Percentiles rank a stretch among this genome's conserved stretches.
phyloP scores from a whole-genome alignment of 371 early-diverging fungal species.

The Chytridium lagenaria region DNA sequence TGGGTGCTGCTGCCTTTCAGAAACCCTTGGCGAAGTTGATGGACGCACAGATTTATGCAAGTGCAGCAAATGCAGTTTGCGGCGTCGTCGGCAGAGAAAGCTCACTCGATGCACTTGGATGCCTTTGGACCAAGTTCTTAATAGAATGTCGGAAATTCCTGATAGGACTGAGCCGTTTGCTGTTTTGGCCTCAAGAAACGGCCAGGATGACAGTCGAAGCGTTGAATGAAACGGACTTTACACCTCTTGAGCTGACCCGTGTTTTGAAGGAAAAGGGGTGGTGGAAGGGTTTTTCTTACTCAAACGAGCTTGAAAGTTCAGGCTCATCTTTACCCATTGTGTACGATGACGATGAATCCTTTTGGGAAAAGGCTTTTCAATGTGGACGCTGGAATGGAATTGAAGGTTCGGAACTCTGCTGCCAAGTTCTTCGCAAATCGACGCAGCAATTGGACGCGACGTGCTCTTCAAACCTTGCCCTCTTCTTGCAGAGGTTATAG shows the following conservation, averaged over 20 bases:
- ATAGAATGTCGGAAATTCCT: neutral
- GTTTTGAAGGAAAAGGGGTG: neutral
- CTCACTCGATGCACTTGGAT: neutral
- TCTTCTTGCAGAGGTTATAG: neutral
- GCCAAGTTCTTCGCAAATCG: too few relatives aligned
- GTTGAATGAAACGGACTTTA: neutral
- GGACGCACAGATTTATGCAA: too few relatives aligned
- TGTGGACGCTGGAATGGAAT: slow-evolving; percentile 2
- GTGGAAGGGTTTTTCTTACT: slow-evolving; percentile 11
- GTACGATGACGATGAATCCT: neutral
- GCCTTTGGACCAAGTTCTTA: neutral
- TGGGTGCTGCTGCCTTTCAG: neutral
- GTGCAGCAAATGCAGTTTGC: too few relatives aligned
- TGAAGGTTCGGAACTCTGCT: too few relatives aligned
- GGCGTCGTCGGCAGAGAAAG: neutral
- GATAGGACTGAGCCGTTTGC: neutral
- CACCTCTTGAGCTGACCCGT: neutral
- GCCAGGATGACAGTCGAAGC: neutral
- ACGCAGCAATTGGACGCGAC: neutral
- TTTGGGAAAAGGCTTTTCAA: neutral
- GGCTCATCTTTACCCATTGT: neutral
- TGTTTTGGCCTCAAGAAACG: neutral
- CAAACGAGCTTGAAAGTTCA: too few relatives aligned
- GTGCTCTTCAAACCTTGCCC: slow-evolving; percentile 4
- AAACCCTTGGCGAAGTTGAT: too few relatives aligned